phyloP scores from a whole-genome alignment of 2,329 filamentous ascomycete species.

The Fusarium avenaceum region DNA sequence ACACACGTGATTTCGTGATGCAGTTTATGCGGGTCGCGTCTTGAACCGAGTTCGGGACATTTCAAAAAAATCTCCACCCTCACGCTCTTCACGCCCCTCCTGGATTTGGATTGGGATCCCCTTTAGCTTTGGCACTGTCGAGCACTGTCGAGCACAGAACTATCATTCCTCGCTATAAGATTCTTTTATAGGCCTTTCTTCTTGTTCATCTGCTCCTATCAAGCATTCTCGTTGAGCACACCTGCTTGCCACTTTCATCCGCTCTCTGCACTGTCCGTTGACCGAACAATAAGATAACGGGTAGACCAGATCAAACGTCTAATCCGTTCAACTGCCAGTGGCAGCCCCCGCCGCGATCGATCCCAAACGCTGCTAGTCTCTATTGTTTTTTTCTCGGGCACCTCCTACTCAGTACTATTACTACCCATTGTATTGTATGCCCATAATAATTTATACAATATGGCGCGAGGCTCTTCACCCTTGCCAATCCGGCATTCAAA shows the following conservation, averaged over 20 bases:
- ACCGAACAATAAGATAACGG: slow-evolving; percentile 23
- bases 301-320: slow-evolving; percentile 21
- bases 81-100: slow-evolving; percentile 26
- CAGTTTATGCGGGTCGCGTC: slow-evolving; percentile 38
- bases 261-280: slow-evolving; percentile 27
- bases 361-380: slow-evolving; percentile 20
- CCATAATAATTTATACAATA: slow-evolving; percentile 36
- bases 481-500: slow-evolving; percentile 51
- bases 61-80: slow-evolving; percentile 32
- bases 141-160: slow-evolving; percentile 6
- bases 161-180: not conserved
- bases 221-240: not conserved
- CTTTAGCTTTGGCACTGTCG: slow-evolving; percentile 13
- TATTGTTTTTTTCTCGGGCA: slow-evolving; percentile 13
- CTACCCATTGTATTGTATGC: slow-evolving; percentile 14
- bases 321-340: slow-evolving; percentile 10
- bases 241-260: slow-evolving; percentile 25
- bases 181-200: not conserved
- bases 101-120: slow-evolving; percentile 16
- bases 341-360: slow-evolving; percentile 30
- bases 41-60: slow-evolving; percentile 20
- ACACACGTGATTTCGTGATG: slow-evolving; percentile 49
- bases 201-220: slow-evolving; percentile 6
- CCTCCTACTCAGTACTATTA: too few species aligned
- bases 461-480: slow-evolving; percentile 52